phyloP scores from a whole-genome alignment of 179 eudicot species.

The Patellifolia procumbens region DNA sequence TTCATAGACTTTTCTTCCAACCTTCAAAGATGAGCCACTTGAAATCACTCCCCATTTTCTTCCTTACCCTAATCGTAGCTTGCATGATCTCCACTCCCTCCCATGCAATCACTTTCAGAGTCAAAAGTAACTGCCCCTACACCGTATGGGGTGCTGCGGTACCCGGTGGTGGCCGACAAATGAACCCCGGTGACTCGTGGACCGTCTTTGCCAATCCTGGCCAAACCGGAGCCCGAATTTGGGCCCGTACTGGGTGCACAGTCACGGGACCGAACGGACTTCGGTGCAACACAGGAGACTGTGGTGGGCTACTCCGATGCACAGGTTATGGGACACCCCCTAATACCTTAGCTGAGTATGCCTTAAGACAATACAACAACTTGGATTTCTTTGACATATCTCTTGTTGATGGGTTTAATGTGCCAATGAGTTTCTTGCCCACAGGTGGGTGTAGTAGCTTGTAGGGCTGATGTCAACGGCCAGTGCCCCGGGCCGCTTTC shows the following conservation, averaged over 20 bases:
- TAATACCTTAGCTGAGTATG: conserved; percentile 44
- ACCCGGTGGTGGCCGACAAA: conserved; percentile 39
- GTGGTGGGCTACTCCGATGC: conserved; percentile 42
- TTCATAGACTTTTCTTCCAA: too few species aligned
- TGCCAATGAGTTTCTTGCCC: conserved; percentile 42
- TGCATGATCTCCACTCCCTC: conserved; percentile 24
- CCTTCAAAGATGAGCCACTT: conserved; percentile 12
- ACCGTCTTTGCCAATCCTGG: conserved; percentile 34
- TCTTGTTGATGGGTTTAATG: conserved; percentile 49
- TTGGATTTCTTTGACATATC: conserved; percentile 46
- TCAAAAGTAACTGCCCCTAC: conserved; percentile 47
- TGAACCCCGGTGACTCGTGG: conserved; percentile 38
- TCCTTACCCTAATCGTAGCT: background rate
- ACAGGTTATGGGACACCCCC: conserved; percentile 39
- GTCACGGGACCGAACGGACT: conserved; percentile 27
- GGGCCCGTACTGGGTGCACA: conserved; percentile 47
- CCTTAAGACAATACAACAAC: conserved; percentile 27
- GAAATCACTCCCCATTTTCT: conserved; percentile 8
- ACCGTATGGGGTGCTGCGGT: conserved; percentile 45
- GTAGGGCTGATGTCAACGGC: conserved; percentile 34
- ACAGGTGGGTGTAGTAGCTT: conserved; percentile 21
- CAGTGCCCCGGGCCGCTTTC: conserved; percentile 33
- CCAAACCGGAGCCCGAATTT: conserved; percentile 36
- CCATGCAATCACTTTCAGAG: conserved; percentile 41
- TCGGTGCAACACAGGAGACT: conserved; percentile 40